Base-by-base conservation (phyloP, 2,329 filamentous ascomycete species). In the Aulographum hederae region DNA sequence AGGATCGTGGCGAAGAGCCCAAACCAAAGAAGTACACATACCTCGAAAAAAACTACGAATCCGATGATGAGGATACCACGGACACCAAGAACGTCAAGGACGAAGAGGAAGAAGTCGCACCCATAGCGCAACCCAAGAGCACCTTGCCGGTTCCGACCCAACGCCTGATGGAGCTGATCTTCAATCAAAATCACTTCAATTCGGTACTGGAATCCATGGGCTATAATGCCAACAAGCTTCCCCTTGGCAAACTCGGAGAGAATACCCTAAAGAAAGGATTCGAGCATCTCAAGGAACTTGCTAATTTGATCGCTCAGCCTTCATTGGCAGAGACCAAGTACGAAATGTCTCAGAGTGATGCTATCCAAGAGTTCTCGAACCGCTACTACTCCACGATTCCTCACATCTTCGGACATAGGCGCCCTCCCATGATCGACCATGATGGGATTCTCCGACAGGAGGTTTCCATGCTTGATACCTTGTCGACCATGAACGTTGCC, bases 401-500 rank as follows among this genome's bases (percentile, higher is more conserved):
- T 0, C 82, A 92, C 45, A 67, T 59, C 19, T 86, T 89, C 50
- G 79, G 81, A 6, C 73, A 80, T 19, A 67, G 69, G 28, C 63
- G 73, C 0, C 79, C 81, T 0, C 78, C 78, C 0, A 46, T 85
- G 41, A 78, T 92, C 43, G 48, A 50, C 20, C 56, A 56, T 25
- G 46, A 66, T 14, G 40, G 41, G 2, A 52, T 65, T 40, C 64
- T 92, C 42, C 82, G 85, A 55, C 65, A 57, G 42, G 82, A 92
- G 53, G 67, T 86, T 41, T 76, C 80, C 28, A 63, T 91, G 40
- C 66, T 92, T 1, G 80, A 91, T 44, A 78, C 73, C 37, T 57
- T 92, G 47, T 75, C 73, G 2, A 80, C 89, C 44, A 86, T 92
- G 78, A 84, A 85, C 52, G 75, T 80, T 37, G 74, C 80, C 2